A percentile compares a stretch with the other conserved stretches of the same genome.
Conservation (phyloP, 2,329 filamentous ascomycete genomes). For the Xylariales sp. region DNA sequence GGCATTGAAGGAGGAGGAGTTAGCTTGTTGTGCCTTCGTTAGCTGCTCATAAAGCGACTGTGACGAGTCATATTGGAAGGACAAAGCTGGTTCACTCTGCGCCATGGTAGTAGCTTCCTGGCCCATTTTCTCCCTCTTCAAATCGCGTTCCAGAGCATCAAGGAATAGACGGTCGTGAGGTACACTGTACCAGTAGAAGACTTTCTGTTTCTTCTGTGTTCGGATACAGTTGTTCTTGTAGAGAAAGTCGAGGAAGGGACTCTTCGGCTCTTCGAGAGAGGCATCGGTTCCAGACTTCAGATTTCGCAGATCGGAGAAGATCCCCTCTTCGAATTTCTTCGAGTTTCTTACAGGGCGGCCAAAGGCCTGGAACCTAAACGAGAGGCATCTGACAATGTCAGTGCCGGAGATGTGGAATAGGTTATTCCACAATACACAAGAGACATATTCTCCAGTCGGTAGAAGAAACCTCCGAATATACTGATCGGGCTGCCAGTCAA, state of each 20-base stretch:
- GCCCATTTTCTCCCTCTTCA: constrained; percentile 99
- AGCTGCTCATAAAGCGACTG: constrained; percentile 99
- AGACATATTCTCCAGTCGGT: constrained; percentile 98
- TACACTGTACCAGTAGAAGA: constrained; percentile 99
- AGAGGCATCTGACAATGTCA: constrained; percentile 97
- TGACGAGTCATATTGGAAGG: constrained; percentile 98
- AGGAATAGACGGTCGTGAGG: constrained; percentile 97
- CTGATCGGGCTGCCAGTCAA: constrained; percentile 97
- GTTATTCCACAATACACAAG: constrained; percentile 98
- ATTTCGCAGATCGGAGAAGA: constrained; percentile 98
- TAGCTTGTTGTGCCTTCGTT: constrained; percentile 98
- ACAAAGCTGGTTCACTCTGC: constrained; percentile 95
- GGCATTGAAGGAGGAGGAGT: constrained; percentile 94
- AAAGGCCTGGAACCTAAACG: constrained; percentile 98
- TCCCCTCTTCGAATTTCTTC: constrained; percentile 99
- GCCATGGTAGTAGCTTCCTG: constrained; percentile 96
- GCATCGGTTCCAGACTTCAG: constrained; percentile 98
- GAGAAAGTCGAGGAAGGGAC: constrained; percentile 95
- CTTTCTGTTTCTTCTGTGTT: constrained; percentile 99
- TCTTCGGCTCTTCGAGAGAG: constrained; percentile 98
- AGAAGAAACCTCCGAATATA: constrained; percentile 96
- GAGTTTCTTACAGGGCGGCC: constrained; percentile 98
- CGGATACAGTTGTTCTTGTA: constrained; percentile 99
- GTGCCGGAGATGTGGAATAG: constrained; percentile 99
- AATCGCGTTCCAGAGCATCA: constrained; percentile 93